Base-by-base conservation (phyloP, 306 rosid genomes). In the Inga laurina region DNA sequence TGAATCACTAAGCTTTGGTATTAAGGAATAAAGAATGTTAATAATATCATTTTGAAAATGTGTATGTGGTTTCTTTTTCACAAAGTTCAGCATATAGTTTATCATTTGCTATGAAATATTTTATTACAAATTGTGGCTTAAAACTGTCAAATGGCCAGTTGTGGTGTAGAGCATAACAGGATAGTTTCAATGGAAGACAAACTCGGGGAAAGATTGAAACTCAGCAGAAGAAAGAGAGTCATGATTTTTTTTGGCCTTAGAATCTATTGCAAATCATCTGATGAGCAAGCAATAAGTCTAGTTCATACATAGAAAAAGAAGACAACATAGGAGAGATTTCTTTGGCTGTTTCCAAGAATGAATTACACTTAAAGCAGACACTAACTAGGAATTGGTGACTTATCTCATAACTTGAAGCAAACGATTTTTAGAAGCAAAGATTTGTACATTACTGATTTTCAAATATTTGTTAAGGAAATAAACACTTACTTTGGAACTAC, bases 181-280 rank as follows among this genome's bases (percentile, higher is more conserved):
- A 12, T 10, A 43, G 10, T 71, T 71, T 43, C 11, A 71, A n/a
- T 12, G 75, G 35, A 71, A 5, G 21, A 12, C 56, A 71, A 71
- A 72, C 76, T 59, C 14, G 57, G 6, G 57, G 24, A 24, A 27
- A 72, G 59, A 27, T 24, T 22, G 59, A 72, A 9, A 72, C 12
- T 30, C 54, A 72, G 76, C 49, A 44, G 76, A 44, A 44, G 57
- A 72, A 72, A 59, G 59, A 72, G 39, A 45, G 34, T 12, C 76
- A 72, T 72, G 3, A 5, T 71, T 71, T 43, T 71, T 14, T 19
- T 54, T 19, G 7, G 62, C 64, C 11, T 45, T 10, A 13, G 3
- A 22, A 45, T 71, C 12, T 45, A 32, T 72, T 72, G 45, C 76
- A 22, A 18, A 12, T 44, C 35, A 72, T 72, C 12, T 12, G 10